Percentiles rank a stretch among this genome's conserved stretches.
Conservation (phyloP, 805 yeast genomes). For the Kodamaea nitidulidarum region DNA sequence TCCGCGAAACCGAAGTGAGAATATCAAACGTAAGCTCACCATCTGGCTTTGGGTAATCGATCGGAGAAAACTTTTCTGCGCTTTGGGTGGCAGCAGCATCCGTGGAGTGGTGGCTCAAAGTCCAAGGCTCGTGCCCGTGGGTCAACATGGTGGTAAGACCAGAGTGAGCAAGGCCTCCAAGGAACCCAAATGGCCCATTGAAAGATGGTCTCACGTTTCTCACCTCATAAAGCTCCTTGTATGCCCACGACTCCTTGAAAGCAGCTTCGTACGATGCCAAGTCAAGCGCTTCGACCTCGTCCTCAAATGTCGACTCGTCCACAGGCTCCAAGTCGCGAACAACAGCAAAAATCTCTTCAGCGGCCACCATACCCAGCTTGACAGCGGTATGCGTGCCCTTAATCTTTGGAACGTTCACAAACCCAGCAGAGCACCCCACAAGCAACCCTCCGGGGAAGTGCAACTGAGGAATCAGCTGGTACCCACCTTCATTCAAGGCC, state of each 20-base stretch:
- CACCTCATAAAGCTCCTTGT: constrained; percentile 75
- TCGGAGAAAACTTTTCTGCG: constrained; percentile 65
- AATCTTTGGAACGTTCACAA: constrained; percentile 94
- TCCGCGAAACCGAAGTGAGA: constrained; percentile 89
- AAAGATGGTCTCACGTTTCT: constrained; percentile 94
- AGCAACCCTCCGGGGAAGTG: constrained; percentile 94
- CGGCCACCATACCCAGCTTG: constrained; percentile 93
- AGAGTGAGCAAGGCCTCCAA: constrained; percentile 80
- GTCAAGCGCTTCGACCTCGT: constrained; percentile 26
- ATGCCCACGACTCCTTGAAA: constrained; percentile 77
- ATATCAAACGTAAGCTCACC: constrained; percentile 89
- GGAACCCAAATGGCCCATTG: constrained; percentile 64
- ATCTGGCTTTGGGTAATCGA: constrained; percentile 93
- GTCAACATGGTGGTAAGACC: constrained; percentile 79
- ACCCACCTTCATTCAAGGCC: constrained; percentile 96
- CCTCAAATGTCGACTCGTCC: constrained; percentile 26
- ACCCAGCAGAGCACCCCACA: constrained; percentile 95
- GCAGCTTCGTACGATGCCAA: constrained; percentile 59
- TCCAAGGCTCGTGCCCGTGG: constrained; percentile 83
- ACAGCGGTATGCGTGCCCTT: constrained; percentile 98
- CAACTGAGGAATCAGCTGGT: constrained; percentile 85
- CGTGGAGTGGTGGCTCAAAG: constrained; percentile 62
- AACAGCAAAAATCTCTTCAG: constrained; percentile 64
- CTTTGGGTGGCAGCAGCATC: constrained; percentile 70
- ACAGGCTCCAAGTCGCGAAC: constrained; percentile 43